Evolutionary conservation across 2,329 filamentous ascomycete species (phyloP).

Genomic region (Truncatella angustata): DNA sequence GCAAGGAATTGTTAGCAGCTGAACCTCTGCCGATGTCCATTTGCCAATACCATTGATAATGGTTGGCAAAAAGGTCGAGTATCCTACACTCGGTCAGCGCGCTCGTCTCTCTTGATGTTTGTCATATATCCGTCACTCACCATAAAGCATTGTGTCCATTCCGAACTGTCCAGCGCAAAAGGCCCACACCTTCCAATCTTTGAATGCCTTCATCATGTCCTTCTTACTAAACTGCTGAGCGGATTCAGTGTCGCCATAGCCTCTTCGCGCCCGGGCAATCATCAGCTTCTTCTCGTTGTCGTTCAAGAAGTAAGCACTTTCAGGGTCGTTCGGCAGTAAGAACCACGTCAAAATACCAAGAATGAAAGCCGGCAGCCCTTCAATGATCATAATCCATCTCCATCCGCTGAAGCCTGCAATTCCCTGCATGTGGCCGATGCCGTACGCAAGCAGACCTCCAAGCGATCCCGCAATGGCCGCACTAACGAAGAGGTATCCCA

Average conservation of each 20-base stretch:
- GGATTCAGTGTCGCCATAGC: conserved; percentile 48
- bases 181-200: conserved; percentile 73
- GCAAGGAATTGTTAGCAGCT: conserved; percentile 76
- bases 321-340: conserved; percentile 58
- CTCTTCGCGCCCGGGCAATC: conserved; percentile 26
- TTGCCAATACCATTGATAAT: conserved; percentile 69
- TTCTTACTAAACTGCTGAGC: conserved; percentile 47
- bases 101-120: background rate
- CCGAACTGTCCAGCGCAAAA: conserved; percentile 72
- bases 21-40: conserved; percentile 64
- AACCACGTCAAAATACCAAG: conserved; percentile 57
- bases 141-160: conserved; percentile 72
- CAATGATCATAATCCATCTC: conserved; percentile 69
- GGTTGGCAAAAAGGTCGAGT: conserved; percentile 74
- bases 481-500: conserved; percentile 71
- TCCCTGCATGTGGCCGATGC: conserved; percentile 71
- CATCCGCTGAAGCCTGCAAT: conserved; percentile 63
- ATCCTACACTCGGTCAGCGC: conserved; percentile 47
- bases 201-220: conserved; percentile 66
- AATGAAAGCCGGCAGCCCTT: conserved; percentile 45
- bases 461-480: conserved; percentile 70
- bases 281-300: conserved; percentile 57
- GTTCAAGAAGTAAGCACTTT: conserved; percentile 60
- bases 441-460: conserved; percentile 72
- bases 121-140: conserved; percentile 21